Percentiles rank a stretch among this genome's conserved stretches.
Conservation (phyloP, 2,329 filamentous ascomycete genomes). For the Volutella citrinella region DNA sequence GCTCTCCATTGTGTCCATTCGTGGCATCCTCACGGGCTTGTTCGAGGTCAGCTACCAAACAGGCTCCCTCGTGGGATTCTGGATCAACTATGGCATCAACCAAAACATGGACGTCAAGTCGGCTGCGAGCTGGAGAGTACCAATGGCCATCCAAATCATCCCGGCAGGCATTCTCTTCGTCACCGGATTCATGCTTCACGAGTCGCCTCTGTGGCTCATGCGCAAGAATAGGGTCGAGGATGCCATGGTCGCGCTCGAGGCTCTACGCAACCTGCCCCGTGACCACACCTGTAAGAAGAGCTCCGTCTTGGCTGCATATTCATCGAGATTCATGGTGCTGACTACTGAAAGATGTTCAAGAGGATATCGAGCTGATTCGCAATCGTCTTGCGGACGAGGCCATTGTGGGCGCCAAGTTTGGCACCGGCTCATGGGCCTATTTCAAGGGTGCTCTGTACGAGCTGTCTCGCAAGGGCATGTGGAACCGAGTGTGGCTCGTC, state of each 20-base stretch:
- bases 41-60: slow-evolving; percentile 53
- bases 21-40: slow-evolving; percentile 55
- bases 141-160: slow-evolving; percentile 45
- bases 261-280: slow-evolving; percentile 42
- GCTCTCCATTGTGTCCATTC: slow-evolving; percentile 54
- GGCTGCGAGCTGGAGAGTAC: slow-evolving; percentile 44
- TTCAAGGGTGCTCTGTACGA: slow-evolving; percentile 34
- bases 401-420: slow-evolving; percentile 29
- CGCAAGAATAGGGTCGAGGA: slow-evolving; percentile 31
- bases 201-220: slow-evolving; percentile 39
- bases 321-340: neutral
- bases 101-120: slow-evolving; percentile 33
- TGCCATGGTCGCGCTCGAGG: slow-evolving; percentile 29
- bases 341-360: slow-evolving; percentile 35
- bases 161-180: slow-evolving; percentile 41
- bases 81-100: slow-evolving; percentile 45
- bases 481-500: slow-evolving; percentile 37
- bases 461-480: slow-evolving; percentile 37
- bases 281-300: slow-evolving; percentile 31
- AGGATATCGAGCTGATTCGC: slow-evolving; percentile 46
- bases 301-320: rapidly evolving
- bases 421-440: slow-evolving; percentile 30
- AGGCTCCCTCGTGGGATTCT: slow-evolving; percentile 50
- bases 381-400: slow-evolving; percentile 33
- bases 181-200: slow-evolving; percentile 43